phyloP scores from a whole-genome alignment of 202 grass and related monocot species.

The Brachypodium distachyon region DNA sequence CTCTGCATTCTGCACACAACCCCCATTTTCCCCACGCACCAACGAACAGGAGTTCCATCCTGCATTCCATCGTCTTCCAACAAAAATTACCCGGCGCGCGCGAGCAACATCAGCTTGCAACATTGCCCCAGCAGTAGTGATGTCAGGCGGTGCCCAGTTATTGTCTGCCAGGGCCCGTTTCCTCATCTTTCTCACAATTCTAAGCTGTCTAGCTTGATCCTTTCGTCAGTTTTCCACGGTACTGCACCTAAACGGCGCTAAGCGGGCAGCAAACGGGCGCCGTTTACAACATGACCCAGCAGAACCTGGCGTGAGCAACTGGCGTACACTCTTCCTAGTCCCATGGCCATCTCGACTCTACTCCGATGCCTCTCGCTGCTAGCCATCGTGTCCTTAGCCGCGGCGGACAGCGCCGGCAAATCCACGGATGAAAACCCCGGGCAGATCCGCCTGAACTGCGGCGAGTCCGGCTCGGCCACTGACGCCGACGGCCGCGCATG shows the following conservation, averaged over 20 bases:
- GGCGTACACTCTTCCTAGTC: too few species aligned
- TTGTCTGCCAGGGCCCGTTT: too few species aligned
- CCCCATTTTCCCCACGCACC: not conserved
- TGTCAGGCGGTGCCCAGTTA: too few species aligned
- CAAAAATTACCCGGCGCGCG: not conserved
- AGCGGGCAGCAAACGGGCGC: too few species aligned
- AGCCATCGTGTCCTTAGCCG: not conserved
- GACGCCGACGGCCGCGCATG: constrained; percentile 38
- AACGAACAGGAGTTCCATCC: too few species aligned
- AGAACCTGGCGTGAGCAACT: not conserved
- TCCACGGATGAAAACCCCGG: not conserved
- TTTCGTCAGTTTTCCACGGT: too few species aligned
- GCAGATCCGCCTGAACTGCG: constrained; percentile 58
- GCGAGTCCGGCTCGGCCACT: constrained; percentile 2
- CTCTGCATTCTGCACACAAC: not conserved
- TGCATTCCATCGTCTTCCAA: too few species aligned
- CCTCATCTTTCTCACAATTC: too few species aligned
- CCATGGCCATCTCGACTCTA: not conserved
- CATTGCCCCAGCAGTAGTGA: too few species aligned
- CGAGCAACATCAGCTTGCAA: not conserved
- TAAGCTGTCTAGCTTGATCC: too few species aligned
- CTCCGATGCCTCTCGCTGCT: constrained; percentile 4
- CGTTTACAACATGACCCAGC: too few species aligned
- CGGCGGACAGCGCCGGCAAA: not conserved
- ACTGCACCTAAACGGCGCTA: too few species aligned